Conservation (phyloP, 257 asterid species). For the Marsdenia floribunda region DNA sequence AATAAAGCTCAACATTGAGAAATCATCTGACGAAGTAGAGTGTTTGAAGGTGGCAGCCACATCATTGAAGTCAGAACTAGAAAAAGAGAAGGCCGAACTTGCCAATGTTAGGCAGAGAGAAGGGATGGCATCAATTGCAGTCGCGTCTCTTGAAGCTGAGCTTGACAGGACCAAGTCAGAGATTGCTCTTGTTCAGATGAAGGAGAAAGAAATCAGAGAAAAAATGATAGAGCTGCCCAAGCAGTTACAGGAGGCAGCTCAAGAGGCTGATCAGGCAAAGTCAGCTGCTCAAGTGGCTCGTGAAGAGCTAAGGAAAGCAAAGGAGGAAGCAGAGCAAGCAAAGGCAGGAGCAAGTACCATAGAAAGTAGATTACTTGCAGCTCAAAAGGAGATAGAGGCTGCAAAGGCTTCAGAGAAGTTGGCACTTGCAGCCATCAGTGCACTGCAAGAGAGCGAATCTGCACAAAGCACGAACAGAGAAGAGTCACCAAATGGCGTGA, state of each 20-base stretch:
- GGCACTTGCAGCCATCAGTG: constrained; percentile 79
- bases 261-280: constrained; percentile 60
- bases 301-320: constrained; percentile 56
- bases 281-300: constrained; percentile 42
- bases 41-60: constrained; percentile 66
- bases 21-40: constrained; percentile 48
- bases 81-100: constrained; percentile 59
- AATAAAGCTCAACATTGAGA: constrained; percentile 63
- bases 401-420: constrained; percentile 81
- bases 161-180: constrained; percentile 54
- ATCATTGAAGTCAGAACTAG: constrained; percentile 58
- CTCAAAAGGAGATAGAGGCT: constrained; percentile 88
- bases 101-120: constrained; percentile 60
- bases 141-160: constrained; percentile 80
- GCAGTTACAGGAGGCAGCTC: constrained; percentile 65
- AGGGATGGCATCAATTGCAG: constrained; percentile 78
- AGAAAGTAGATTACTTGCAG: constrained; percentile 64
- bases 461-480: constrained; percentile 33
- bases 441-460: constrained; percentile 72
- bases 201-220: constrained; percentile 69
- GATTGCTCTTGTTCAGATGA: constrained; percentile 44
- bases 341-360: constrained; percentile 58
- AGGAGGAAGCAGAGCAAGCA: constrained; percentile 74
- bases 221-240: constrained; percentile 67
- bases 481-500: constrained; percentile 49